phyloP scores from a whole-genome alignment of 225 moss, liverwort and hornwort genomes.

The Bryoerythrophyllum caledonicum region DNA sequence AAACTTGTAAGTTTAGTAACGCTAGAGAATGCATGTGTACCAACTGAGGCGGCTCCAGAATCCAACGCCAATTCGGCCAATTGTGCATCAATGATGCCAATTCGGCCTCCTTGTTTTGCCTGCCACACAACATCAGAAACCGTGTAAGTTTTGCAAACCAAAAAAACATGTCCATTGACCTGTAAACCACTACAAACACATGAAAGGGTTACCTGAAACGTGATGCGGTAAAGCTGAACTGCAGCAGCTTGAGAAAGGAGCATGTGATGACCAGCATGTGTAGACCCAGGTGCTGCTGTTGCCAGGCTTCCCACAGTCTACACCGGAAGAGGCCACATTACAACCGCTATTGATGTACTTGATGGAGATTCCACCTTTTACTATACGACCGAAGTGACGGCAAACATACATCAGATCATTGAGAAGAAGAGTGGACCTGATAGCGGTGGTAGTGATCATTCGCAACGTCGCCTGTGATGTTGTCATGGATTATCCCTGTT shows the following conservation, averaged over 20 bases:
- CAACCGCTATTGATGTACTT: conserved; percentile 32
- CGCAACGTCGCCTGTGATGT: conserved; percentile 50
- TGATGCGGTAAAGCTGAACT: conserved; percentile 42
- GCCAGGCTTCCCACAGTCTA: not conserved
- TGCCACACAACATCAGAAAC: conserved; percentile 6
- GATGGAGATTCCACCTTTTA: not conserved
- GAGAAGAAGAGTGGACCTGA: conserved; percentile 19
- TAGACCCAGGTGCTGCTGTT: conserved; percentile 35
- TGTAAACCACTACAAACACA: not conserved
- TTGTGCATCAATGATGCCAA: conserved; percentile 31
- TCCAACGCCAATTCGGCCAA: conserved; percentile 43
- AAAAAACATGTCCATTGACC: not conserved
- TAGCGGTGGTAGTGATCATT: conserved; percentile 54
- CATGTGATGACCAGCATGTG: conserved; percentile 44
- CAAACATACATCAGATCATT: no score
- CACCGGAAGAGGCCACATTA: not conserved
- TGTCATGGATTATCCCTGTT: conserved; percentile 17
- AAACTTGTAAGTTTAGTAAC: not conserved
- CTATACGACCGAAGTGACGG: not conserved
- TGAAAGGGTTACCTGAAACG: conserved; percentile 39
- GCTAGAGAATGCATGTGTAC: no score
- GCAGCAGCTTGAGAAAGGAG: conserved; percentile 64
- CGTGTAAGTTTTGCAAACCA: not conserved
- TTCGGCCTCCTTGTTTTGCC: conserved; percentile 37
- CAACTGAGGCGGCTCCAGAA: no score